Evolutionary conservation across 2,329 filamentous ascomycete species (phyloP), one percentile per base, ranked within the genome.

Genomic region (Colletotrichum incanum): DNA sequence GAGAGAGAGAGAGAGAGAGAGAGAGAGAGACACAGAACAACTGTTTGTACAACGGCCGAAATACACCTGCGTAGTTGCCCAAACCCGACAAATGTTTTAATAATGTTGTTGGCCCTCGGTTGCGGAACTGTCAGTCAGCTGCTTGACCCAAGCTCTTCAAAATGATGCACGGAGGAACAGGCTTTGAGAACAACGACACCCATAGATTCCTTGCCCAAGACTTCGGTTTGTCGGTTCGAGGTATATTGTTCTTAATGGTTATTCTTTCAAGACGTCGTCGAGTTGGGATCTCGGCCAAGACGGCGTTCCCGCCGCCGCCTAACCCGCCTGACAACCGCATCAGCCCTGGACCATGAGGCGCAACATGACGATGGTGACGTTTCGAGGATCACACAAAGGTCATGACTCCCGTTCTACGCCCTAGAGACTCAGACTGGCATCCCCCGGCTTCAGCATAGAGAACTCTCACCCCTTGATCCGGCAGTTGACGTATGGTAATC

Each of bases 71-170:
- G 55, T 23, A 71, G 39, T 43, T 41, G 26, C 55, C 49, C 20
- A 55, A 56, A 34, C 55, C 67, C 47, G 52, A 7, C 39, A 54
- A 16, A 43, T 28, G 34, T 31, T 37, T 56, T 41, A 56, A 8
- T 41, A 56, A 8, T n/a, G 47, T 54, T 49, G 47, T 49, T 37
- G 45, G 62, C 47, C 45, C 47, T 71, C 23, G 63, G 63, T 39
- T 55, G 31, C 39, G 26, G n/a, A 28, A 39, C 58, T 47, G 67
- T 60, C 62, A 66, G 31, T 34, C 64, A 62, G 64, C 56, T 49
- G 58, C 50, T 58, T 68, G 69, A 72, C 31, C 58, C 65, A 72
- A 72, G 69, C 69, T 69, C 54, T 72, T 28, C 58, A 58, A 43
- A 23, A 65, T 52, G 55, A 58, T 37, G 52, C 50, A 67, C 58